Percentiles rank a stretch among this genome's conserved stretches.
phyloP scores from a whole-genome alignment of 1,284 basidiomycete species.

The Fomes fomentarius region DNA sequence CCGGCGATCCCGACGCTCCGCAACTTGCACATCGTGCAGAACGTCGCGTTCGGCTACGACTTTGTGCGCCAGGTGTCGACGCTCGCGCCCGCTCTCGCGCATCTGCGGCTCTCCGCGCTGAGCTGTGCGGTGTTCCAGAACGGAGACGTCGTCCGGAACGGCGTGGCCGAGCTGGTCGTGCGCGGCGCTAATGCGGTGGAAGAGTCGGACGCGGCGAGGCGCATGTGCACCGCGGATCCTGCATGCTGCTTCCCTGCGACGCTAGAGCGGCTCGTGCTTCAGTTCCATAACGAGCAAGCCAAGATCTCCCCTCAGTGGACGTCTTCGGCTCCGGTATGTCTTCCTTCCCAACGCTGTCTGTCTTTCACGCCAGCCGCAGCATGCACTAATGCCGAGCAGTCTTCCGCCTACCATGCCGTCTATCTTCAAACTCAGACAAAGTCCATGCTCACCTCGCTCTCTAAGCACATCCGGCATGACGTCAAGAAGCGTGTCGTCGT shows the following conservation, averaged over 20 bases:
- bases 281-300: background rate
- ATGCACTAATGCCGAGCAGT: background rate
- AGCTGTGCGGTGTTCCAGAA: background rate
- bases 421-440: background rate
- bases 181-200: background rate
- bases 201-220: too few relatives aligned
- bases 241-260: background rate
- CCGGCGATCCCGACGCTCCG: background rate
- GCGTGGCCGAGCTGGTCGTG: background rate
- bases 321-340: background rate
- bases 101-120: constrained; percentile 15
- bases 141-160: background rate
- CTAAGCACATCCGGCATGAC: background rate
- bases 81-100: constrained; percentile 12
- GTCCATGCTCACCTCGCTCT: background rate
- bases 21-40: constrained; percentile 12
- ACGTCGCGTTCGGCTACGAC: constrained; percentile 11
- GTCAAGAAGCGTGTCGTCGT: background rate
- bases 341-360: background rate
- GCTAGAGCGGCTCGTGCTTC: background rate
- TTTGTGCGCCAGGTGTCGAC: constrained; percentile 6
- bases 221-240: too few relatives aligned
- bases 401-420: background rate
- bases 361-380: background rate
- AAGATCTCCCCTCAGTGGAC: background rate